A percentile compares a stretch with the other conserved stretches of the same genome.
These are phyloP conservation scores for Ilex aquifolium DNA, from an alignment of 257 asterid species.

Conservation along the genomic window DNA sequence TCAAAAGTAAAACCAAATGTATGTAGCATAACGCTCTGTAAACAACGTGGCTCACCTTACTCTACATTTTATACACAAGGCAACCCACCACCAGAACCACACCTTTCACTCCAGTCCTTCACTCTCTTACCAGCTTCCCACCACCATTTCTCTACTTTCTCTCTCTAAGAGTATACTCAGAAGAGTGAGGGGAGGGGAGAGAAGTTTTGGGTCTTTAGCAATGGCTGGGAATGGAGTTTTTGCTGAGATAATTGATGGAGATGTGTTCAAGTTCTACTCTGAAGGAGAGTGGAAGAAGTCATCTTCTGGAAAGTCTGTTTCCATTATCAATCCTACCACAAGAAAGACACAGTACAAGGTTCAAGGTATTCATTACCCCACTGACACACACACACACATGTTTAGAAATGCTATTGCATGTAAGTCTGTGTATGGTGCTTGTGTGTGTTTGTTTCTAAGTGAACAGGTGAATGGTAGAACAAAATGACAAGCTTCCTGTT, in stretches of 20 bases:
- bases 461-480: too few relatives aligned
- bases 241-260: slow-evolving; percentile 73
- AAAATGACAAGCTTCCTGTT: too few relatives aligned
- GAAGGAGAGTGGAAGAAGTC: slow-evolving; percentile 89
- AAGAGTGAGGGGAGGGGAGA: slow-evolving; percentile 9
- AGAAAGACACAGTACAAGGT: slow-evolving; percentile 85
- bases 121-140: slow-evolving; percentile 3
- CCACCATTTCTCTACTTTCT: slow-evolving; percentile 9
- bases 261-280: slow-evolving; percentile 63
- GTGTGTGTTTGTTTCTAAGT: too few relatives aligned
- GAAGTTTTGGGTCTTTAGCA: slow-evolving; percentile 8
- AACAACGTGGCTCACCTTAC: slow-evolving; percentile 32
- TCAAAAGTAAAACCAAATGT: slow-evolving; percentile 14
- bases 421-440: too few relatives aligned
- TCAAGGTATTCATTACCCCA: slow-evolving; percentile 51
- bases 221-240: slow-evolving; percentile 90
- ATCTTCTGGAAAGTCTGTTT: slow-evolving; percentile 68
- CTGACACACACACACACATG: too few relatives aligned
- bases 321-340: slow-evolving; percentile 79
- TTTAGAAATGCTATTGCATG: too few relatives aligned
- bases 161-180: neutral
- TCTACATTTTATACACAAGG: slow-evolving; percentile 20
- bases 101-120: slow-evolving; percentile 9
- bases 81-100: slow-evolving; percentile 5
- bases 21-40: slow-evolving; percentile 15